Evolutionary conservation across 768 basidiomycete species (phyloP).

Genomic region (Leucocoprinus birnbaumii): DNA sequence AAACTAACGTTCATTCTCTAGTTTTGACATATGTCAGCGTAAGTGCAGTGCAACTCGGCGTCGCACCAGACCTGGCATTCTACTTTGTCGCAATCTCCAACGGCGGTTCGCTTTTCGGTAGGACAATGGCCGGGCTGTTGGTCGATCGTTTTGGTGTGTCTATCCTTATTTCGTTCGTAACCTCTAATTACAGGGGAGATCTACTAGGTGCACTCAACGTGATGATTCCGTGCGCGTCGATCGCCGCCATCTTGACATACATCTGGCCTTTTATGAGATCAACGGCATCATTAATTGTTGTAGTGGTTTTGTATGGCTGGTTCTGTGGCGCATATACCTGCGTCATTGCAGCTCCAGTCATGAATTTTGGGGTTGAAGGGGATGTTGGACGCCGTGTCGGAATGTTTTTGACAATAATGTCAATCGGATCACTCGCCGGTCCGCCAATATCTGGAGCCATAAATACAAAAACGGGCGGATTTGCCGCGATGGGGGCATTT

Average conservation of each 20-base stretch:
- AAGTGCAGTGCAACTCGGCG: constrained; percentile 48
- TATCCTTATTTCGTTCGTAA: background rate
- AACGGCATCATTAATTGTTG: constrained; percentile 41
- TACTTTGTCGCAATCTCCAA: constrained; percentile 72
- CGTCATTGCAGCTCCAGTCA: constrained; percentile 52
- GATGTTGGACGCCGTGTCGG: constrained; percentile 68
- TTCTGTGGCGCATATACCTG: constrained; percentile 62
- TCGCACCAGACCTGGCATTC: constrained; percentile 49
- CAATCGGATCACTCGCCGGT: constrained; percentile 63
- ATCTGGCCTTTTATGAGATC: constrained; percentile 65
- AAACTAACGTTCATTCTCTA: constrained; percentile 19
- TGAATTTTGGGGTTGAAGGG: constrained; percentile 54
- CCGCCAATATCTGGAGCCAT: constrained; percentile 78
- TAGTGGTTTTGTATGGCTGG: constrained; percentile 68
- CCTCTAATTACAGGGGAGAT: background rate
- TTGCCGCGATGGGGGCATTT: constrained; percentile 50
- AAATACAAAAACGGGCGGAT: constrained; percentile 47
- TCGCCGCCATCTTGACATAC: constrained; percentile 59
- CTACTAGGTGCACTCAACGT: constrained; percentile 60
- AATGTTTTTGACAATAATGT: constrained; percentile 57
- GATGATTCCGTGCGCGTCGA: constrained; percentile 58
- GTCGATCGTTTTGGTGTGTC: constrained; percentile 52
- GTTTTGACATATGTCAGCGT: constrained; percentile 69
- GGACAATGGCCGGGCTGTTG: constrained; percentile 49
- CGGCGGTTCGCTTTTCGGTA: constrained; percentile 59